phyloP scores from a whole-genome alignment of 352 stramenopile species.

The Pythium guiyangense region DNA sequence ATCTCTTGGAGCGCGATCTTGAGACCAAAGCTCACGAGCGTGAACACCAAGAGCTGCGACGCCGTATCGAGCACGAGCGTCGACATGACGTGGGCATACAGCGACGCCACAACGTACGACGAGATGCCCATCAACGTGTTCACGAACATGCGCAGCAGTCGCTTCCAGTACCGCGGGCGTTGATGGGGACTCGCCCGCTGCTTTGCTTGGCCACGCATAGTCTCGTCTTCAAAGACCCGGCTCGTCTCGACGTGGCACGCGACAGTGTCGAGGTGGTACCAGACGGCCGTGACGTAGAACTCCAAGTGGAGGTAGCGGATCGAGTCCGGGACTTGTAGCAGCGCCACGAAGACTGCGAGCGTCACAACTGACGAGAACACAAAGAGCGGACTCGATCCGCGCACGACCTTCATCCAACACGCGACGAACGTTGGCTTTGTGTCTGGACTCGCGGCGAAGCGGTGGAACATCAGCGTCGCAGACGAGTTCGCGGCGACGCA shows the following conservation, averaged over 20 bases:
- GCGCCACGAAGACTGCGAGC: background rate
- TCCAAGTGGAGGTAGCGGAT: background rate
- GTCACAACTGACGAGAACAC: background rate
- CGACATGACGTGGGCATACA: constrained; percentile 9
- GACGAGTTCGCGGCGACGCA: no score
- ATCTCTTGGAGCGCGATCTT: constrained; percentile 18
- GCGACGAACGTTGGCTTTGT: background rate
- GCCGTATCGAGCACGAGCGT: background rate
- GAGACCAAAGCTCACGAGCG: constrained; percentile 9
- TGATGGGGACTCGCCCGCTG: background rate
- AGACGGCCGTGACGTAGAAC: constrained; percentile 3
- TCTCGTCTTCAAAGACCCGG: background rate
- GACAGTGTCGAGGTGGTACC: constrained; percentile 1
- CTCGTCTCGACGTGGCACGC: background rate
- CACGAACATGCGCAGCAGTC: background rate
- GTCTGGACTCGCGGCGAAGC: no score
- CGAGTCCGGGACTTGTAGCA: background rate
- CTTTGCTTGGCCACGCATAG: background rate
- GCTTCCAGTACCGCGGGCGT: constrained; percentile 5
- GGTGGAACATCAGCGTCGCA: no score
- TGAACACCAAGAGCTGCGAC: constrained; percentile 4
- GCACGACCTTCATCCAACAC: constrained; percentile 6
- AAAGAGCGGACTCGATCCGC: background rate
- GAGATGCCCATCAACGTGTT: background rate
- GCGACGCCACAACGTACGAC: background rate